Base-by-base conservation (phyloP, 2,329 filamentous ascomycete species). In the Chaetomiaceae sp. region DNA sequence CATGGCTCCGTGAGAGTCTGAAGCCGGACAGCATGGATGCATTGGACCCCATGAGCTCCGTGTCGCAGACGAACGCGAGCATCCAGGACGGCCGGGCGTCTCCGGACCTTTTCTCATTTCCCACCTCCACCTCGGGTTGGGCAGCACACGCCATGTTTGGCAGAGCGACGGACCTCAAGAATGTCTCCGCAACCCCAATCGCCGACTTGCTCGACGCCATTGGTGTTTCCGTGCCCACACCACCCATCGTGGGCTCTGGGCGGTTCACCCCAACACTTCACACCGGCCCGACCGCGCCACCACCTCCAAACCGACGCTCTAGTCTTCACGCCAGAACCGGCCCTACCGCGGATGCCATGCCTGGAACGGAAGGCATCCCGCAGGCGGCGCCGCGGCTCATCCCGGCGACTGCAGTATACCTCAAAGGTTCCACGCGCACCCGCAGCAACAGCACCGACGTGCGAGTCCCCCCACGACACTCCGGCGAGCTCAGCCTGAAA, bases 41-140 rank as follows among this genome's bases (percentile, higher is more conserved):
- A 1, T 50, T 60, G 1, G 50, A 50, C 29, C 51, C 54, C 1
- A 46, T 54, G 47, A 56, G 50, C 35, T 55, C 59, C 0, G 58
- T 62, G 3, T 59, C 52, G 11, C 55, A 59, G 24, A 45, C 51
- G 6, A 40, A 52, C 26, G 44, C 47, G 12, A 38, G 47, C 36
- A 29, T 39, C 17, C 33, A 48, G 22, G n/a, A 50, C 46, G 51
- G 56, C 35, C 59, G 62, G 20, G 53, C 54, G 1, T 77, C 75
- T 4, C 76, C 76, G 0, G 76, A 79, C 47, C 63, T 79, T 2
- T 79, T 79, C 48, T 66, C 70, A 15, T 78, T 80, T 47, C 75
- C 76, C 0, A 62, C 61, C 0, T 62, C 58, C 6, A 58, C 65
- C 0, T 59, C 60, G 14, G 65, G 67, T 9, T 79, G 76, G 76